Evolutionary conservation across 2,329 filamentous ascomycete genomes (phyloP), one percentile per base, ranked within the genome.

Genomic region (Penicillium freii): DNA sequence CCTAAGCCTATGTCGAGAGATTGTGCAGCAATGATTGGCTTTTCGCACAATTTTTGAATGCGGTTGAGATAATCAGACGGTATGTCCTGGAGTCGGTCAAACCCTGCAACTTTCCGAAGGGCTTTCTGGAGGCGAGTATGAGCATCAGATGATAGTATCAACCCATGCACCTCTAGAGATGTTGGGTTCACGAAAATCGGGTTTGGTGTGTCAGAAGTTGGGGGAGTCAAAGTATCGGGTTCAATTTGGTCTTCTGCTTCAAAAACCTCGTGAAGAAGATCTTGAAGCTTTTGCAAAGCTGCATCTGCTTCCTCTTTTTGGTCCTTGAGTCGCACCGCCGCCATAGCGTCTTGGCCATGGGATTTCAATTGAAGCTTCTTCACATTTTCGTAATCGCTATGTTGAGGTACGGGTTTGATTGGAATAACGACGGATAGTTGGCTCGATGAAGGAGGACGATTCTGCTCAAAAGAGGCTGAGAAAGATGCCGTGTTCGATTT

Each of bases 301-400:
- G 85, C 82, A 65, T 96, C 87, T 5, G 88, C 89, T 67, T 92
- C 87, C 66, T 95, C 87, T 50, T 88, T 87, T 72, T 96, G 90
- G 68, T 95, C 91, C 57, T 69, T 75, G 2, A 91, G 78, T 42
- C 84, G 85, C 44, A 87, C 75, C 17, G 84, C 80, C 21, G 88
- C 77, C 3, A 84, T 73, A 49, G 83, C 84, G 54, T 84, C 82
- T 13, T 83, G 80, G 8, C 79, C 81, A 49, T 82, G 78, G 21
- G 76, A 75, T 58, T 84, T 86, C 56, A 81, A 71, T 66, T 84
- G 88, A 62, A 83, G 69, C 58, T 70, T 66, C 49, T 74, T 71
- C 11, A 69, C 61, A 15, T 69, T 67, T 17, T 56, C 56, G 40
- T 72, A 65, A 38, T 77, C 73, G 36, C 74, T 69, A 45, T 72